These are phyloP conservation scores for Penicillium sclerotiorum DNA, from an alignment of 2,329 filamentous ascomycete genomes.

Conservation along the genomic window DNA sequence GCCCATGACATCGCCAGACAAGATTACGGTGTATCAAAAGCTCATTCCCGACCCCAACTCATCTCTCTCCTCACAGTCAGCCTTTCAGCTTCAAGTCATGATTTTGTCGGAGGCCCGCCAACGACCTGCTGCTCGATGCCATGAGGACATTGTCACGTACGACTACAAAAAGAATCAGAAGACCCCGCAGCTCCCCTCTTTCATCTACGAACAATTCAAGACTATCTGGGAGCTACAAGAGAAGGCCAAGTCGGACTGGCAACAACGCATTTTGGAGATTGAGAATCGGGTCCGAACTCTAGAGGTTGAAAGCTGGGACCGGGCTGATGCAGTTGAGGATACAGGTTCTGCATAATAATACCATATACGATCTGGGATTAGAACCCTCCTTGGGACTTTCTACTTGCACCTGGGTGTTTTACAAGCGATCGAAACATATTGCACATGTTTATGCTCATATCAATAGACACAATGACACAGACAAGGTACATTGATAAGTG, in stretches of 20 bases:
- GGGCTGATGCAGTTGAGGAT: conserved; percentile 71
- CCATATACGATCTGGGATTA: too few relatives aligned
- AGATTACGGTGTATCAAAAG: conserved; percentile 81
- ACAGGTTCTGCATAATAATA: conserved; percentile 50
- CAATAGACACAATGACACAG: too few relatives aligned
- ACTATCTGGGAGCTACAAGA: conserved; percentile 65
- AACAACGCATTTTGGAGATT: conserved; percentile 58
- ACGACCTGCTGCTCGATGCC: conserved; percentile 70
- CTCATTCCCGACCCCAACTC: conserved; percentile 58
- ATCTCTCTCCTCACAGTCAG: conserved; percentile 31
- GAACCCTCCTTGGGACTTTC: too few relatives aligned
- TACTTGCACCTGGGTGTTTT: neutral
- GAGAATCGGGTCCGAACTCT: conserved; percentile 61
- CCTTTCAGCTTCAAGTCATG: conserved; percentile 56
- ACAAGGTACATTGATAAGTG: too few relatives aligned
- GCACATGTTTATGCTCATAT: too few relatives aligned
- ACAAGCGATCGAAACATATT: neutral
- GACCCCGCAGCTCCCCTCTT: conserved; percentile 56
- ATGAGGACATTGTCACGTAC: conserved; percentile 79
- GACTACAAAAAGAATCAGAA: conserved; percentile 67
- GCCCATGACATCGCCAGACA: conserved; percentile 84
- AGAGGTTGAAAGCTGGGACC: conserved; percentile 75
- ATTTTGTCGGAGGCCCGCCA: conserved; percentile 76
- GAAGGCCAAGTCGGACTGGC: conserved; percentile 56
- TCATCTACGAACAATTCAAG: conserved; percentile 64